phyloP scores from a whole-genome alignment of 176 grass and related monocot species.

The Pharus latifolius region DNA sequence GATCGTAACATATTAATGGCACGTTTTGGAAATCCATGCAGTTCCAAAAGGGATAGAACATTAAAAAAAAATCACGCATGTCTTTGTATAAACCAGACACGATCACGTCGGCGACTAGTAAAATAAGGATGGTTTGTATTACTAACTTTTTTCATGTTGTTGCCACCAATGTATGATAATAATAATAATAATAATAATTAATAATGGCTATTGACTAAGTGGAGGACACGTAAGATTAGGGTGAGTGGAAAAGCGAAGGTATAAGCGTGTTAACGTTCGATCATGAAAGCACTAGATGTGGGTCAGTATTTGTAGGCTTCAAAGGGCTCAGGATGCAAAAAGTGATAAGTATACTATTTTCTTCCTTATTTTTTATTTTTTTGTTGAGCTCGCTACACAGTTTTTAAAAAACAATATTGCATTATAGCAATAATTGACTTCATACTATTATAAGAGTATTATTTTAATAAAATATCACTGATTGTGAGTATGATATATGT shows the following conservation, averaged over 20 bases:
- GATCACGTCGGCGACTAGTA: conserved; percentile 41
- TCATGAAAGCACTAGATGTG: conserved; percentile 61
- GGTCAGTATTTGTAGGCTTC: conserved; percentile 72
- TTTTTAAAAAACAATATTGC: too few species aligned
- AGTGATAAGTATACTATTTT: conserved; percentile 19
- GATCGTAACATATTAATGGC: conserved; percentile 24
- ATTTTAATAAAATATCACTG: too few species aligned
- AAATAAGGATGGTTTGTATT: conserved; percentile 19
- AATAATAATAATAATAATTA: too few species aligned
- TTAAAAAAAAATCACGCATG: conserved; percentile 16
- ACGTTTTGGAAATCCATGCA: conserved; percentile 60
- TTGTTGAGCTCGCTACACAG: background rate
- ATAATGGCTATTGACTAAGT: conserved; percentile 48
- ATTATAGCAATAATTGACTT: too few species aligned
- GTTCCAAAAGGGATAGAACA: conserved; percentile 16
- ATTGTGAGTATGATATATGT: too few species aligned
- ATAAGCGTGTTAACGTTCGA: conserved; percentile 51
- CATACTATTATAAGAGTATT: too few species aligned
- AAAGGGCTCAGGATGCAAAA: conserved; percentile 52
- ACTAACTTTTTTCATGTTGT: conserved; percentile 18
- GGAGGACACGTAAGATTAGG: conserved; percentile 61
- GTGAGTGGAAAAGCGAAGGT: conserved; percentile 36
- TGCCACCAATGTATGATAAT: background rate
- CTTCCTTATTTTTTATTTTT: conserved; percentile 9
- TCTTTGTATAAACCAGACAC: conserved; percentile 41